phyloP scores from a whole-genome alignment of 75 land plant genomes.

The Adiantum capillusveneris region DNA sequence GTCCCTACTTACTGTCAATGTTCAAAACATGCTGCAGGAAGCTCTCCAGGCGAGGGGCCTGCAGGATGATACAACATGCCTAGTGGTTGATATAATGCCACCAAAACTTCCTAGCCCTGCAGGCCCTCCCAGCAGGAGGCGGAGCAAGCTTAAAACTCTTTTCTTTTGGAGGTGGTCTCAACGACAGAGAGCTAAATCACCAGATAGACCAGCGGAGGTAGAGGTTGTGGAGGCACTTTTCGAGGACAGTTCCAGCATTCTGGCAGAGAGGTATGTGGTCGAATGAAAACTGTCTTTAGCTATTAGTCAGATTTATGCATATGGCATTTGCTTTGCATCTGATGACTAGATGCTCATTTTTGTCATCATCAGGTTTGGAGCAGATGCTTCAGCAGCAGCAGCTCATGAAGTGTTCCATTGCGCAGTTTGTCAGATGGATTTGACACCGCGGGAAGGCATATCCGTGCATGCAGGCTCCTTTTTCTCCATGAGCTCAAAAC shows the following conservation, averaged over 20 bases:
- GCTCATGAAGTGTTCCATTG: constrained; percentile 50
- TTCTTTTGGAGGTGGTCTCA: constrained; percentile 2
- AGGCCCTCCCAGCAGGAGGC: constrained; percentile 22
- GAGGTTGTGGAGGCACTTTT: constrained; percentile 22
- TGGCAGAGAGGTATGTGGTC: constrained; percentile 21
- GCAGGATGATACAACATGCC: constrained; percentile 32
- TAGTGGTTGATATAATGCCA: constrained; percentile 31
- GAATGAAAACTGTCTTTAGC: not conserved
- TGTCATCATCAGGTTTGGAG: constrained; percentile 26
- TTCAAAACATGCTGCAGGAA: constrained; percentile 17
- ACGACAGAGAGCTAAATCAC: not conserved
- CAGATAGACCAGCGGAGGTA: not conserved
- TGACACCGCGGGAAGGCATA: constrained; percentile 61
- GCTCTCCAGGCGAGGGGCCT: constrained; percentile 23
- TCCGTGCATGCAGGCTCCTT: constrained; percentile 79
- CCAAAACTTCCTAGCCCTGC: constrained; percentile 9
- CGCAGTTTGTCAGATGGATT: constrained; percentile 74
- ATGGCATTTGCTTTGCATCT: not conserved
- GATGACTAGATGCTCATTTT: not conserved
- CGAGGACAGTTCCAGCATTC: constrained; percentile 31
- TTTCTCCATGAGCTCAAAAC: constrained; percentile 50
- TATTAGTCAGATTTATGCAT: not conserved
- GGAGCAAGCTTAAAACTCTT: constrained; percentile 12
- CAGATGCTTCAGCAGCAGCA: constrained; percentile 15
- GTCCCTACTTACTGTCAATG: not conserved